Conservation (phyloP, 345 rosid genomes). For the Sonneratia alba region DNA sequence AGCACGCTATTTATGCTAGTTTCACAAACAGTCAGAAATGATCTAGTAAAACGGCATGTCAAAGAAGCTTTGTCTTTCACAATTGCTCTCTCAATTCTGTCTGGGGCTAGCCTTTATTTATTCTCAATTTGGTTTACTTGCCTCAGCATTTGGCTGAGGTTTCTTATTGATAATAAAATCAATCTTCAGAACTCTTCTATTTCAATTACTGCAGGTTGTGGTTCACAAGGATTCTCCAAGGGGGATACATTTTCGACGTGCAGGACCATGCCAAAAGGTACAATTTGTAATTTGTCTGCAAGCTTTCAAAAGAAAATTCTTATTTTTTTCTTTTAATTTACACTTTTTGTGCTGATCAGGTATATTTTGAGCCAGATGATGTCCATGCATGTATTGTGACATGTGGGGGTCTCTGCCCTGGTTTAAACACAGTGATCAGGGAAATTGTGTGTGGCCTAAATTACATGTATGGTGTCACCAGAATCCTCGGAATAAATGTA, state of each 20-base stretch:
- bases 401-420: slow-evolving; percentile 40
- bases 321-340: not conserved
- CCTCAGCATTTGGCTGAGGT: not conserved
- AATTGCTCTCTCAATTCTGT: not conserved
- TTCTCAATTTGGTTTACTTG: not conserved
- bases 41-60: not conserved
- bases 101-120: not conserved
- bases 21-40: not conserved
- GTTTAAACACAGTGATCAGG: slow-evolving; percentile 36
- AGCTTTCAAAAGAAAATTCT: not conserved
- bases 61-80: not conserved
- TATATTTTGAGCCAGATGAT: slow-evolving; percentile 27
- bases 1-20: not conserved
- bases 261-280: slow-evolving; percentile 40
- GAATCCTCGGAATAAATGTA: slow-evolving; percentile 33
- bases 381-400: slow-evolving; percentile 37
- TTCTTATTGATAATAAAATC: not conserved
- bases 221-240: slow-evolving; percentile 27
- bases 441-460: slow-evolving; percentile 36
- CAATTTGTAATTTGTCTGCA: not conserved
- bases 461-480: slow-evolving; percentile 33
- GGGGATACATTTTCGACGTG: slow-evolving; percentile 36
- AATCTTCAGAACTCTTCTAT: not conserved
- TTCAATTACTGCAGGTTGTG: slow-evolving; percentile 17
- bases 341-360: slow-evolving; percentile 14